Percentiles rank a stretch among this genome's conserved stretches.
Conservation (phyloP, 2,329 filamentous ascomycete species). For the Aspergillus sp. region DNA sequence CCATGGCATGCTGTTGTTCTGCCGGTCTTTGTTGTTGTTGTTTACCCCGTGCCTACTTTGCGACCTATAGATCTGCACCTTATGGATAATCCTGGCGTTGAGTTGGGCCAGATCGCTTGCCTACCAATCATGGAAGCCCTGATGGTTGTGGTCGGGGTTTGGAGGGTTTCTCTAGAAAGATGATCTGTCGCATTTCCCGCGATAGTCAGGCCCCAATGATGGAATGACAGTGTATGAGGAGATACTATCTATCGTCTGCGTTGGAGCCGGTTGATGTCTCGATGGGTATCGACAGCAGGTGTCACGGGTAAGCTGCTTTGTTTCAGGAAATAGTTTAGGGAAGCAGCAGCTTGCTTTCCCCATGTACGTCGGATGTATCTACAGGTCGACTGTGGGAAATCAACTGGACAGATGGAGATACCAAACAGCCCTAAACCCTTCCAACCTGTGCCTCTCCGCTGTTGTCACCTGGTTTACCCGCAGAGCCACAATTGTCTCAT, state of each 20-base stretch:
- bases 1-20: slow-evolving; percentile 17
- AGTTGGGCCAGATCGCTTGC: slow-evolving; percentile 13
- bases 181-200: slow-evolving; percentile 12
- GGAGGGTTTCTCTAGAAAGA: neutral
- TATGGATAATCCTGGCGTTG: slow-evolving; percentile 1
- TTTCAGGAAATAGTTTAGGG: neutral
- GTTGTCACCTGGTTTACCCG: slow-evolving; percentile 1
- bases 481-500: slow-evolving; percentile 1
- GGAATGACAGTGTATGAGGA: neutral
- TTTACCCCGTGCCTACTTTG: slow-evolving; percentile 1
- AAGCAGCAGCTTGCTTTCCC: neutral
- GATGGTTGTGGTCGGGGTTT: neutral
- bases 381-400: neutral
- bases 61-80: slow-evolving; percentile 2
- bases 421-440: slow-evolving; percentile 2
- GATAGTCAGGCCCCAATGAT: slow-evolving; percentile 1
- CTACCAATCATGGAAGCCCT: slow-evolving; percentile 6
- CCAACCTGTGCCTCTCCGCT: slow-evolving; percentile 2
- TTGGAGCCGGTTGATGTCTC: neutral
- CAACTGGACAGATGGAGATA: neutral
- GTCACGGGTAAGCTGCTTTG: neutral
- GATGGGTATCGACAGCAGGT: slow-evolving; percentile 12
- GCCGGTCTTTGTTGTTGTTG: slow-evolving; percentile 9
- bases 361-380: neutral
- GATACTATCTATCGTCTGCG: neutral